phyloP scores from a whole-genome alignment of 1,139 yeast genomes.

The Pichia sorboxylosa region DNA sequence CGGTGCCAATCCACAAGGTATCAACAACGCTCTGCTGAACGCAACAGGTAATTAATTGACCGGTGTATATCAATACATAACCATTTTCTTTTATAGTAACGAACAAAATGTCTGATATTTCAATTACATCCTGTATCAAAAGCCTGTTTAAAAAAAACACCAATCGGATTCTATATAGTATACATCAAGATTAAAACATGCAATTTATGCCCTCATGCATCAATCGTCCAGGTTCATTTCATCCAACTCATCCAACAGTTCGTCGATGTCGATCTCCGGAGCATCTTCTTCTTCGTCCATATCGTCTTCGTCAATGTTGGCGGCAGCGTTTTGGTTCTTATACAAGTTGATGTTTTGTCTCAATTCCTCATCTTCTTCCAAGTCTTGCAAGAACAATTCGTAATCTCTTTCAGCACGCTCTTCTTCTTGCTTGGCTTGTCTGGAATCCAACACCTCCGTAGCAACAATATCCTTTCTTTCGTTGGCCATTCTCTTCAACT shows the following conservation, averaged over 20 bases:
- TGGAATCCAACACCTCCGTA: conserved; percentile 38
- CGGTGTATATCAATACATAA: no score
- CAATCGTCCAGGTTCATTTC: conserved; percentile 64
- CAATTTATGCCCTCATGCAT: no score
- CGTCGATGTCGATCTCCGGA: conserved; percentile 69
- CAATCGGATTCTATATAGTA: no score
- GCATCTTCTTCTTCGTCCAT: conserved; percentile 52
- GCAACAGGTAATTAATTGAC: conserved; percentile 6
- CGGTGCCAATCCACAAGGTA: conserved; percentile 63
- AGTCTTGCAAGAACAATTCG: conserved; percentile 89
- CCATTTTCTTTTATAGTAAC: no score
- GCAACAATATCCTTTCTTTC: conserved; percentile 87
- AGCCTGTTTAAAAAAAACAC: no score
- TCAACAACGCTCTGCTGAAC: conserved; percentile 23
- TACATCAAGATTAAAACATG: no score
- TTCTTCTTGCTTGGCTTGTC: conserved; percentile 70
- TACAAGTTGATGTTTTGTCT: conserved; percentile 85
- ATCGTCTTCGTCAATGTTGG: conserved; percentile 29
- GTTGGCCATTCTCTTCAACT: conserved; percentile 94
- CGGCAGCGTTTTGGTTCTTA: conserved; percentile 39
- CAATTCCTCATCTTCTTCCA: conserved; percentile 93
- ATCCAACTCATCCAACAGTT: conserved; percentile 81
- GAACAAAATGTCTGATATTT: no score
- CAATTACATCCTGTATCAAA: no score
- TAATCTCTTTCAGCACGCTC: conserved; percentile 93